A percentile compares a stretch with the other conserved stretches of the same genome.
These are phyloP conservation scores for Auricularia heimuer DNA, from an alignment of 768 basidiomycete genomes.

Conservation along the genomic window DNA sequence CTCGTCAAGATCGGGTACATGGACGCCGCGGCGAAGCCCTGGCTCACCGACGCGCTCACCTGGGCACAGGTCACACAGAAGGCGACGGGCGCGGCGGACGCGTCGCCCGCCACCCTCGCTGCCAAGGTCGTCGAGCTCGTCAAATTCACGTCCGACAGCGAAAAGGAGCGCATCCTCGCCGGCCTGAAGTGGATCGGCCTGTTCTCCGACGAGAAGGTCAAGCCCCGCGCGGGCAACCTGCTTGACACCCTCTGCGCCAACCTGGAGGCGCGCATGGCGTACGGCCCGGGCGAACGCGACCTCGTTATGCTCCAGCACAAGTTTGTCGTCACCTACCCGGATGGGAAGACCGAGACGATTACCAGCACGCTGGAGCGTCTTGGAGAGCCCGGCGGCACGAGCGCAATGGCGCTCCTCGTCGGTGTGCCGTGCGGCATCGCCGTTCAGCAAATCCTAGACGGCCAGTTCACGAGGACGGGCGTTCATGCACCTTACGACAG, in stretches of 20 bases:
- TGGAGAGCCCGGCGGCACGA: conserved; percentile 67
- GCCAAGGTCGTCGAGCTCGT: conserved; percentile 59
- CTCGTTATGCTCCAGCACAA: conserved; percentile 98
- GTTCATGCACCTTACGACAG: conserved; percentile 81
- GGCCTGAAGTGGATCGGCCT: conserved; percentile 92
- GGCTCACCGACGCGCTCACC: conserved; percentile 62
- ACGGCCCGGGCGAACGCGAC: conserved; percentile 84
- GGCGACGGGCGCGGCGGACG: conserved; percentile 56
- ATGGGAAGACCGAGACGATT: conserved; percentile 75
- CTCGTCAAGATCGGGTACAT: conserved; percentile 86
- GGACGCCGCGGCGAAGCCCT: conserved; percentile 63
- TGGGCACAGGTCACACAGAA: conserved; percentile 81
- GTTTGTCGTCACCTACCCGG: conserved; percentile 83
- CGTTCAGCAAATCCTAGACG: conserved; percentile 83
- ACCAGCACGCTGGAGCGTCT: conserved; percentile 90
- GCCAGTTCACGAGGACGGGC: conserved; percentile 66
- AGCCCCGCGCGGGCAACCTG: conserved; percentile 59
- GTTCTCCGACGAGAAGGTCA: conserved; percentile 61
- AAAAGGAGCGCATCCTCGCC: conserved; percentile 70
- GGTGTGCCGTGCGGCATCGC: conserved; percentile 94
- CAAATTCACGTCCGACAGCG: conserved; percentile 60
- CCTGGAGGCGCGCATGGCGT: conserved; percentile 87
- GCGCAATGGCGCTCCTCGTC: conserved; percentile 87
- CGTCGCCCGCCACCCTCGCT: conserved; percentile 69
- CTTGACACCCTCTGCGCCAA: conserved; percentile 89